These are phyloP conservation scores for Rhododendron mucronatum DNA, from an alignment of 148 eudicot genomes.

Conservation along the genomic window DNA sequence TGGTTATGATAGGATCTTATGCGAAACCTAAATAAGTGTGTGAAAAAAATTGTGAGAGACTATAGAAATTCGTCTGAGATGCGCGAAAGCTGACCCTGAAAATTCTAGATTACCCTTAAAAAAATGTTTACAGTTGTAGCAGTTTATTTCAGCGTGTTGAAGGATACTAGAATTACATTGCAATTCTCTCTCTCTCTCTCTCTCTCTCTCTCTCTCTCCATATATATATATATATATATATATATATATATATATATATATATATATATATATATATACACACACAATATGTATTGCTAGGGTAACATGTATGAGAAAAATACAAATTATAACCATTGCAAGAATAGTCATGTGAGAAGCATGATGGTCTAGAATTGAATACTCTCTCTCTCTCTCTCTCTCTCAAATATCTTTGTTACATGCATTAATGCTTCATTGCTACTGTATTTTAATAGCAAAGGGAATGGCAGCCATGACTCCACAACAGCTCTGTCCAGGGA, in stretches of 20 bases:
- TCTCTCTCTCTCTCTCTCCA: no score
- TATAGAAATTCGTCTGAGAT: no score
- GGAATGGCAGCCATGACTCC: background rate
- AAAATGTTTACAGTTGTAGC: background rate
- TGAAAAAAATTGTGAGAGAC: background rate
- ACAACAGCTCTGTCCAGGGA: background rate
- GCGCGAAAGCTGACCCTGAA: no score
- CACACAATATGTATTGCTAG: background rate
- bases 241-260: background rate
- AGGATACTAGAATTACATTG: background rate
- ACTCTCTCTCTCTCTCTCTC: background rate
- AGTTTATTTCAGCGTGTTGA: background rate
- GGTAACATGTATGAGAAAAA: background rate
- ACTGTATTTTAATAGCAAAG: background rate
- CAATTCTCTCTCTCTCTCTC: no score
- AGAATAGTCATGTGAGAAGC: conserved; percentile 38
- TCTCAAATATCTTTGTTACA: background rate
- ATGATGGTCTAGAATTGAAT: conserved; percentile 32
- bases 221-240: background rate
- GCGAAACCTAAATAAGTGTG: background rate
- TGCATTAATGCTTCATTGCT: background rate
- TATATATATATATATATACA: background rate
- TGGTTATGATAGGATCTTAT: background rate
- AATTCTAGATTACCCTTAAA: no score
- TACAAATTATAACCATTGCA: background rate